Percentiles rank a stretch among this genome's conserved stretches.
These are phyloP conservation scores for Emmonsiellopsis sp. DNA, from an alignment of 2,329 filamentous ascomycete species.

Conservation along the genomic window DNA sequence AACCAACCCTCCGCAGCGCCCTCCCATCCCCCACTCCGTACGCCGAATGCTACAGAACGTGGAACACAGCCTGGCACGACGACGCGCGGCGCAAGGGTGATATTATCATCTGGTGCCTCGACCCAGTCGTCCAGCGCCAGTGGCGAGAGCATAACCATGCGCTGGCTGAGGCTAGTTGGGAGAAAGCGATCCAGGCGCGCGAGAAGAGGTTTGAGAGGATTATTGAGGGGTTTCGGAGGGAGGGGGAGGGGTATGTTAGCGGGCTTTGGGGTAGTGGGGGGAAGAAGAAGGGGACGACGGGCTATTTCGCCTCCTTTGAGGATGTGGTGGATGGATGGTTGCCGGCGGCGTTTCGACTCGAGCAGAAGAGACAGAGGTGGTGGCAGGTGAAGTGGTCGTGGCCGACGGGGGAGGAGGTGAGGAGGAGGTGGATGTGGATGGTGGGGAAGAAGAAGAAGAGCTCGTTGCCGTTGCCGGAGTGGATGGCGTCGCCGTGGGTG, in stretches of 20 bases:
- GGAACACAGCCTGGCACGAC: conserved; percentile 56
- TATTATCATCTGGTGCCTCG: conserved; percentile 52
- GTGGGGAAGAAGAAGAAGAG: conserved; percentile 7
- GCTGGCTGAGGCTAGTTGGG: conserved; percentile 7
- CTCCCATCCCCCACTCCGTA: conserved; percentile 44
- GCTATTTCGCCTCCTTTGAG: neutral
- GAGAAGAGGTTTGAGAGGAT: conserved; percentile 30
- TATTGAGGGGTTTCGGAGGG: conserved; percentile 22
- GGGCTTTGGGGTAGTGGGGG: neutral
- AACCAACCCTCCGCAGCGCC: conserved; percentile 37
- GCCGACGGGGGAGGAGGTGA: neutral
- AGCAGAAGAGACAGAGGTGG: neutral
- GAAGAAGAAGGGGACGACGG: neutral
- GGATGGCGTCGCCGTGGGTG: conserved; percentile 1
- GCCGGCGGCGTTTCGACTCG: neutral
- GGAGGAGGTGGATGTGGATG: conserved; percentile 10
- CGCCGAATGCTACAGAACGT: conserved; percentile 49
- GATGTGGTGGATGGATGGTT: neutral
- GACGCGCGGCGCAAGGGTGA: conserved; percentile 54
- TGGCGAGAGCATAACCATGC: conserved; percentile 23
- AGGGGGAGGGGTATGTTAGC: conserved; percentile 8
- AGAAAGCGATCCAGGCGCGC: conserved; percentile 14
- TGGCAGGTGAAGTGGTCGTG: conserved; percentile 2
- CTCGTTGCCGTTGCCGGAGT: conserved; percentile 11
- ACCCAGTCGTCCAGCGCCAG: conserved; percentile 24